A percentile compares a stretch with the other conserved stretches of the same genome.
phyloP scores from a whole-genome alignment of 1,284 basidiomycete species.

The Tilletia setariae region DNA sequence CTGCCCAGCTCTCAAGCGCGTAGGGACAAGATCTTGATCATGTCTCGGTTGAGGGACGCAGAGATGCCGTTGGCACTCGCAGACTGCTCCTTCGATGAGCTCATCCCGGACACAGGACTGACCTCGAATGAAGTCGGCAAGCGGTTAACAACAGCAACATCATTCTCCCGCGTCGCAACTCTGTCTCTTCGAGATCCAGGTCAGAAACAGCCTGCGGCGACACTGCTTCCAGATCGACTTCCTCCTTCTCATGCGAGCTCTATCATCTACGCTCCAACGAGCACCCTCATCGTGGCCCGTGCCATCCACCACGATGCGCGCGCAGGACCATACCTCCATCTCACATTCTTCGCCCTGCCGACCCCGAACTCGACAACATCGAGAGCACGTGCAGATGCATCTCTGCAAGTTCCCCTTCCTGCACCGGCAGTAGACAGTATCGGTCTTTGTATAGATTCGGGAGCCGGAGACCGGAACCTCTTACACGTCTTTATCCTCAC shows the following conservation, averaged over 20 bases:
- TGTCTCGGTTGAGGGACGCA: not conserved
- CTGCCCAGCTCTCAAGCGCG: not conserved
- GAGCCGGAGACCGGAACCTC: not conserved
- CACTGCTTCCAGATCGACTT: not conserved
- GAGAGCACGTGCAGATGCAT: slow-evolving; percentile 2
- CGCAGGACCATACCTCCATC: not conserved
- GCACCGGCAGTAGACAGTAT: slow-evolving; percentile 11
- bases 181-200: not conserved
- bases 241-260: slow-evolving; percentile 10
- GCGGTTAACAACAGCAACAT: not conserved
- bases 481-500: slow-evolving; percentile 9
- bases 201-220: not conserved
- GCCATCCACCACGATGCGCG: slow-evolving; percentile 13
- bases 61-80: slow-evolving; percentile 4
- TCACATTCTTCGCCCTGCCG: slow-evolving; percentile 1
- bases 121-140: not conserved
- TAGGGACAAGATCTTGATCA: not conserved
- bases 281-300: slow-evolving; percentile 7
- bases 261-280: not conserved
- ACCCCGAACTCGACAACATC: not conserved
- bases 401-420: not conserved
- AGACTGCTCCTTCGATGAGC: slow-evolving; percentile 15
- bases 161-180: not conserved
- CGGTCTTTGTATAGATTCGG: not conserved
- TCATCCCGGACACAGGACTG: not conserved